Conservation (phyloP, 2,329 filamentous ascomycete genomes). For the Verticillium longisporum region DNA sequence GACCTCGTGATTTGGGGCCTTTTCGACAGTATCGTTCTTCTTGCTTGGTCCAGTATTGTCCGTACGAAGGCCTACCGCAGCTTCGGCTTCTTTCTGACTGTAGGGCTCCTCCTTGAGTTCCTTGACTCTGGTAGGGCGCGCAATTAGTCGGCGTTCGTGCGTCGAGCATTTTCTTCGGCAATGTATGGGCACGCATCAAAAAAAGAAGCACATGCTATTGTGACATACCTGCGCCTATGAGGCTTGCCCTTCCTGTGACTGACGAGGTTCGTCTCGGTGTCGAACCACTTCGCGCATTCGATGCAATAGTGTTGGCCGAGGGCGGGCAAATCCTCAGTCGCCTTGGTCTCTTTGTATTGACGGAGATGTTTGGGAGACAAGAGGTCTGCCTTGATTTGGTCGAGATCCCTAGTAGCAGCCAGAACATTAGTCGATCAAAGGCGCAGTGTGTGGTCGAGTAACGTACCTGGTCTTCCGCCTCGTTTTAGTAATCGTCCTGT, state of each 20-base stretch:
- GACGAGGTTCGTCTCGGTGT: conserved; percentile 69
- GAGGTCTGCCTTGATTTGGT: conserved; percentile 84
- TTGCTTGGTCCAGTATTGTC: conserved; percentile 51
- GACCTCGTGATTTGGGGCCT: conserved; percentile 26
- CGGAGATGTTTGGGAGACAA: conserved; percentile 71
- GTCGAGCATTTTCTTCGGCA: background rate
- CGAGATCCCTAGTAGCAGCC: conserved; percentile 66
- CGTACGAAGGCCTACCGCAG: conserved; percentile 63
- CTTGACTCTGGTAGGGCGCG: conserved; percentile 54
- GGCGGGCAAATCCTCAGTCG: conserved; percentile 78
- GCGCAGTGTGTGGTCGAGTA: background rate
- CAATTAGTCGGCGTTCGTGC: background rate
- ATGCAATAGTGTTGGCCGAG: conserved; percentile 82
- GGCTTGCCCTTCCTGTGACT: conserved; percentile 81
- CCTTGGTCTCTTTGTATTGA: conserved; percentile 72
- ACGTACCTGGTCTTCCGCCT: conserved; percentile 61
- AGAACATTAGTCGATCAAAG: conserved; percentile 23
- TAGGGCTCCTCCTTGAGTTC: conserved; percentile 79
- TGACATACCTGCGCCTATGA: conserved; percentile 74
- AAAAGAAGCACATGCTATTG: background rate
- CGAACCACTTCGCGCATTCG: conserved; percentile 95
- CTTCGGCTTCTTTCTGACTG: conserved; percentile 78
- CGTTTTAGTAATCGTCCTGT: conserved; percentile 66
- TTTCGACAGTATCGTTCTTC: conserved; percentile 13
- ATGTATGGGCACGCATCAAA: too few species aligned